phyloP scores from a whole-genome alignment of 2,329 filamentous ascomycete genomes.

The Exophiala sp. region DNA sequence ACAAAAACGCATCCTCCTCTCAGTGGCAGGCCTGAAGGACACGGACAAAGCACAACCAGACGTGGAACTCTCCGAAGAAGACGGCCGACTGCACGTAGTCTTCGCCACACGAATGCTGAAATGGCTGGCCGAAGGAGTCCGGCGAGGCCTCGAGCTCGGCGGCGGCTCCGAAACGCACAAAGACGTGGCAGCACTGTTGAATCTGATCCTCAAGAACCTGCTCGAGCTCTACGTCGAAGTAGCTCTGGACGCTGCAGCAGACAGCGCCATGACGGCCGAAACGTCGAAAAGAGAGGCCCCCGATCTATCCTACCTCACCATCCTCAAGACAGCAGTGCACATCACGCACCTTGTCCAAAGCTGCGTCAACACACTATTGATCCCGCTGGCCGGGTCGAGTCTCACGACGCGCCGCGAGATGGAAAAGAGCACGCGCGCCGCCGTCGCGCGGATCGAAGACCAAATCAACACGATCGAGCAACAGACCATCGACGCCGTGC shows the following conservation, averaged over 20 bases:
- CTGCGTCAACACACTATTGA: conserved; percentile 82
- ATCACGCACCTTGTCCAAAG: conserved; percentile 91
- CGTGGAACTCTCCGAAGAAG: conserved; percentile 83
- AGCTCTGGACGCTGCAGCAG: conserved; percentile 62
- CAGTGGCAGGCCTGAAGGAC: conserved; percentile 75
- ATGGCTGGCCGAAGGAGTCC: conserved; percentile 93
- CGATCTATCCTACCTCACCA: conserved; percentile 75
- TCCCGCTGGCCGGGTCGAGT: conserved; percentile 82
- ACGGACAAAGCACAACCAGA: conserved; percentile 68
- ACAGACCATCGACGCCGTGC: conserved; percentile 63
- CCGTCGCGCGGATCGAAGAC: conserved; percentile 72
- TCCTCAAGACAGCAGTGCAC: conserved; percentile 72
- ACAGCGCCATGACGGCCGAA: conserved; percentile 71
- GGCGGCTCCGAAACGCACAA: conserved; percentile 84
- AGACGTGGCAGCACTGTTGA: conserved; percentile 79
- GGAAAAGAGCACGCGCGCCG: conserved; percentile 70
- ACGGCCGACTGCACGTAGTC: conserved; percentile 73
- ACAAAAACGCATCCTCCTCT: conserved; percentile 83
- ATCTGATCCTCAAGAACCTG: conserved; percentile 78
- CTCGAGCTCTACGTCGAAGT: conserved; percentile 71
- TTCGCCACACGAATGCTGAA: conserved; percentile 97
- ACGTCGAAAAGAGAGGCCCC: conserved; percentile 68
- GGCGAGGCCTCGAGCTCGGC: conserved; percentile 83
- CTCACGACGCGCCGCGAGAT: conserved; percentile 85
- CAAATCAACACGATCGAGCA: conserved; percentile 70